Percentiles rank a stretch among this genome's conserved stretches.
These are phyloP conservation scores for Jackrogersella multiformis DNA, from an alignment of 495 filamentous ascomycete genomes.

Conservation along the genomic window DNA sequence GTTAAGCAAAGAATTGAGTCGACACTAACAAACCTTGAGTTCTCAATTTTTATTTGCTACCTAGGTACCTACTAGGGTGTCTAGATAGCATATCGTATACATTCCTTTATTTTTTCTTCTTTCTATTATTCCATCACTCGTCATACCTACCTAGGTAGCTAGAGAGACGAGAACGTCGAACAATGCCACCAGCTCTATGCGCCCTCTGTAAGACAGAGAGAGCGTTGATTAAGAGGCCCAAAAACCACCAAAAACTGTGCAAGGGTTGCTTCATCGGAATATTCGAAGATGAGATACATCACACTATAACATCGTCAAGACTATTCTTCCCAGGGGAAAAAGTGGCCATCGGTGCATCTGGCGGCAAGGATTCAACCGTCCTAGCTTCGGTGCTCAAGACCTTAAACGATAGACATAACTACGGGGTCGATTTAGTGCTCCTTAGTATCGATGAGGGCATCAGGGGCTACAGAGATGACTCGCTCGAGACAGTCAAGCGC, in stretches of 20 bases:
- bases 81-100: neutral
- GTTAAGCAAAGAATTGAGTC: too few relatives aligned
- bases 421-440: slow-evolving; percentile 85
- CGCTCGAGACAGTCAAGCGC: slow-evolving; percentile 92
- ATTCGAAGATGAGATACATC: slow-evolving; percentile 93
- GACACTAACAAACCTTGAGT: neutral
- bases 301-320: slow-evolving; percentile 80
- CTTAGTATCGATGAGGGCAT: slow-evolving; percentile 97
- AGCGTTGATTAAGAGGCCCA: slow-evolving; percentile 90
- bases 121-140: neutral
- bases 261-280: slow-evolving; percentile 82
- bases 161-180: neutral
- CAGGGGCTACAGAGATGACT: slow-evolving; percentile 94
- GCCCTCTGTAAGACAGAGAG: slow-evolving; percentile 76
- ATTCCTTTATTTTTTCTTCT: neutral
- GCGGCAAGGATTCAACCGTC: slow-evolving; percentile 97
- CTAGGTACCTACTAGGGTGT: too few relatives aligned
- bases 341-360: slow-evolving; percentile 94
- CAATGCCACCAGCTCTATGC: slow-evolving; percentile 68
- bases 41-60: slow-evolving; percentile 1
- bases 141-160: too few relatives aligned
- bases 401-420: slow-evolving; percentile 86
- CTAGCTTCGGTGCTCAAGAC: slow-evolving; percentile 94
- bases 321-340: slow-evolving; percentile 87
- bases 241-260: slow-evolving; percentile 92